phyloP scores from a whole-genome alignment of 2,329 filamentous ascomycete species.

The Colletotrichum sp. region DNA sequence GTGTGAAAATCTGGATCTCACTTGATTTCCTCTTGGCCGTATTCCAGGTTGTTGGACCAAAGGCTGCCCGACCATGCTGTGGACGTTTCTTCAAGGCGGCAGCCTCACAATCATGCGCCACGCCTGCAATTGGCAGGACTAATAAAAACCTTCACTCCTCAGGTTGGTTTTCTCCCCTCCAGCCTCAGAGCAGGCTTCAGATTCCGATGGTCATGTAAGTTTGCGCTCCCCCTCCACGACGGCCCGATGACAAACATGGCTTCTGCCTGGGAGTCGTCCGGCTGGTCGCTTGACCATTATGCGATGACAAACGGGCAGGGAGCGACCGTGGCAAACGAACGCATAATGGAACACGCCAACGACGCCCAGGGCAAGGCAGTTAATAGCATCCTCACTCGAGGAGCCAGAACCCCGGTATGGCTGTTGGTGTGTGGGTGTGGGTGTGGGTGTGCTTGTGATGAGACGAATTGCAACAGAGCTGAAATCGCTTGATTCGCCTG shows the following conservation, averaged over 20 bases:
- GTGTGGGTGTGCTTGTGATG: not conserved
- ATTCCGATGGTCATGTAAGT: not conserved
- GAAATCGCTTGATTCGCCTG: slow-evolving; percentile 2
- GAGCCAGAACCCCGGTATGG: not conserved
- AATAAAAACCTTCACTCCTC: not conserved
- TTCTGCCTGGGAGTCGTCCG: not conserved
- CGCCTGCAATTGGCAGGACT: not conserved
- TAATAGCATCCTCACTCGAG: not conserved
- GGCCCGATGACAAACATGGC: not conserved
- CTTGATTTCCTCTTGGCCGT: slow-evolving; percentile 1
- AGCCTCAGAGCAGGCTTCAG: not conserved
- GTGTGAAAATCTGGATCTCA: not conserved
- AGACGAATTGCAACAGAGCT: not conserved
- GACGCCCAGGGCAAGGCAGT: not conserved
- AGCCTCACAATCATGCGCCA: not conserved
- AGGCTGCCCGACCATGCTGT: not conserved
- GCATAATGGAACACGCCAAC: not conserved
- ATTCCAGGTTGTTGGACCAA: not conserved
- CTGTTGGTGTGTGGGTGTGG: not conserved
- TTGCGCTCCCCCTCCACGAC: not conserved
- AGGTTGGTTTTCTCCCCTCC: not conserved
- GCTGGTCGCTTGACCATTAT: not conserved
- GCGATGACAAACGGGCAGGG: not conserved
- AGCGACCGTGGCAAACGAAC: not conserved
- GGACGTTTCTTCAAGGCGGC: not conserved